Conservation (phyloP, 2,329 filamentous ascomycete species). For the Talaromyces pinophilus region DNA sequence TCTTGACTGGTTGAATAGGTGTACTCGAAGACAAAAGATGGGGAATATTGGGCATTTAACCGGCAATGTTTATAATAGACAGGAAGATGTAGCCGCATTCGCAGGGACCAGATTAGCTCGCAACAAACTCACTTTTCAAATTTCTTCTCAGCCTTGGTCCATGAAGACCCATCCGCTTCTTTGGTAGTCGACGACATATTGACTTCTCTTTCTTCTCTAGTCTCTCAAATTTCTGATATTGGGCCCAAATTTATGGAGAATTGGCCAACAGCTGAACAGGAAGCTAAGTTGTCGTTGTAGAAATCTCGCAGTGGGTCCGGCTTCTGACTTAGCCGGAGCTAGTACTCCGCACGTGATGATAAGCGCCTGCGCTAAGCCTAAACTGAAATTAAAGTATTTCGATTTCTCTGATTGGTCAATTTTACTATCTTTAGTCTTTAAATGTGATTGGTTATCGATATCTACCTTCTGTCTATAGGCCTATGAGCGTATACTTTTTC, state of each 20-base stretch:
- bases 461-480: not conserved
- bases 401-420: not conserved
- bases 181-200: constrained; percentile 29
- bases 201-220: not conserved
- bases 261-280: not conserved
- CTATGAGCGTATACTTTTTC: not conserved
- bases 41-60: not conserved
- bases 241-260: not conserved
- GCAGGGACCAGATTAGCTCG: not conserved
- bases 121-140: constrained; percentile 60
- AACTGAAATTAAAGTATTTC: not conserved
- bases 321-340: not conserved
- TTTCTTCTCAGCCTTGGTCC: constrained; percentile 59
- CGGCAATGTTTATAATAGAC: not conserved
- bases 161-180: constrained; percentile 40
- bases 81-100: not conserved
- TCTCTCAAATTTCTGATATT: not conserved
- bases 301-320: not conserved
- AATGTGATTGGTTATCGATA: not conserved
- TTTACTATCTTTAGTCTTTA: not conserved
- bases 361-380: constrained; percentile 4
- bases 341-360: constrained; percentile 2
- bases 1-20: not conserved
- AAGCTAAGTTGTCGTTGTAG: not conserved
- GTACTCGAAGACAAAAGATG: not conserved